Evolutionary conservation across 2,329 filamentous ascomycete species (phyloP).

Genomic region (Helicocarpus griseus): DNA sequence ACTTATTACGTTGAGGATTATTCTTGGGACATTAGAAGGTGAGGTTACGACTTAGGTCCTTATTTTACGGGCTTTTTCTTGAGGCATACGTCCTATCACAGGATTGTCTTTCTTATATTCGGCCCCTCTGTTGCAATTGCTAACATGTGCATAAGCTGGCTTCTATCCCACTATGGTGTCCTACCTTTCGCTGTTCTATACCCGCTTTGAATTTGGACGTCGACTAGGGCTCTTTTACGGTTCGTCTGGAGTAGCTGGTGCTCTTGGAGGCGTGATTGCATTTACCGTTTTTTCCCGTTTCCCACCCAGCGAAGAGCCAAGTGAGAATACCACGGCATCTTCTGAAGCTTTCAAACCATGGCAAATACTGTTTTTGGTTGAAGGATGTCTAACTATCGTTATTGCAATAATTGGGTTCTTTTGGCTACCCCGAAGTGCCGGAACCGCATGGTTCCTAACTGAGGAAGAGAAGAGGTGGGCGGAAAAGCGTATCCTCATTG

Average conservation of each 20-base stretch:
- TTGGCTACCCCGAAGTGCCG: conserved; percentile 41
- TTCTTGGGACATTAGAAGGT: conserved; percentile 41
- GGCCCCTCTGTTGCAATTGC: conserved; percentile 7
- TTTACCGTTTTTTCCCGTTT: conserved; percentile 38
- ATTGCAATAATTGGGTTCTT: conserved; percentile 40
- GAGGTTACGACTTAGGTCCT: too few species aligned
- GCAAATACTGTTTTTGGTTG: conserved; percentile 43
- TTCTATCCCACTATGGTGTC: conserved; percentile 51
- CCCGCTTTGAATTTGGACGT: conserved; percentile 46
- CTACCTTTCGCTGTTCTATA: conserved; percentile 52
- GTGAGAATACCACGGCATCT: conserved; percentile 24
- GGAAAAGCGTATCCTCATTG: conserved; percentile 35
- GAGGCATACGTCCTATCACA: too few species aligned
- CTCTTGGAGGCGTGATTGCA: conserved; percentile 46
- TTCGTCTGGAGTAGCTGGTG: conserved; percentile 47
- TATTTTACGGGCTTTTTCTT: too few species aligned
- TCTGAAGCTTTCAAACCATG: conserved; percentile 35
- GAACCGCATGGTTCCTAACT: conserved; percentile 45
- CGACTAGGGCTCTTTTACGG: conserved; percentile 49
- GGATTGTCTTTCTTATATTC: not conserved
- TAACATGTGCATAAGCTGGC: conserved; percentile 32
- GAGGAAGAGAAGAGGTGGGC: conserved; percentile 38
- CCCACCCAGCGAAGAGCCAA: conserved; percentile 7
- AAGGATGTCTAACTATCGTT: conserved; percentile 38
- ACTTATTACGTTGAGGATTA: conserved; percentile 35